These are phyloP conservation scores for Casuarina cunninghamiana DNA, from an alignment of 306 rosid species.

Conservation along the genomic window DNA sequence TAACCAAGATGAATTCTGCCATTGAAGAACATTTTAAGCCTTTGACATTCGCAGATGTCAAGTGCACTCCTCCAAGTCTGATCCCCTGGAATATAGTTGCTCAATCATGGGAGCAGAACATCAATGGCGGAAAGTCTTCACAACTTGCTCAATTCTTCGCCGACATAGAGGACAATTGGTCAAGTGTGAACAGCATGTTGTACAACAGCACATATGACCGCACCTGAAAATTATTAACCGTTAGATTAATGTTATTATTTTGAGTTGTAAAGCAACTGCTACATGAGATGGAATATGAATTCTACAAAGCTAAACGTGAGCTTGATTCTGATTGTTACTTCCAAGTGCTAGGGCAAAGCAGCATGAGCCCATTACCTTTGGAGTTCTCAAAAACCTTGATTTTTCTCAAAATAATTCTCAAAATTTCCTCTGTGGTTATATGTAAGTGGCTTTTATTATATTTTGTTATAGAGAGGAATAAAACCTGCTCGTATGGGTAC, in stretches of 20 bases:
- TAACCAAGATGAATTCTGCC: not conserved
- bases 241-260: constrained; percentile 5
- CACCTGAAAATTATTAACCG: constrained; percentile 58
- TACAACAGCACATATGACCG: constrained; percentile 99
- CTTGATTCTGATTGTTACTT: not conserved
- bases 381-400: not conserved
- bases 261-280: not conserved
- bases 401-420: not conserved
- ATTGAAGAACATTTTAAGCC: constrained; percentile 21
- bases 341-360: not conserved
- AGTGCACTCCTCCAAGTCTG: constrained; percentile 6
- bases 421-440: not conserved
- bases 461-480: too few species aligned
- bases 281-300: not conserved
- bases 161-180: constrained; percentile 95
- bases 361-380: not conserved
- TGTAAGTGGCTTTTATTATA: not conserved
- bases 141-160: constrained; percentile 73
- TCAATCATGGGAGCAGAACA: constrained; percentile 10
- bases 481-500: too few species aligned
- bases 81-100: constrained; percentile 11
- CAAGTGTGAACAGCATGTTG: constrained; percentile 77
- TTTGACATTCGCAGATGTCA: constrained; percentile 18
- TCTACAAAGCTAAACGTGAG: constrained; percentile 12
- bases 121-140: constrained; percentile 94